Percentiles rank a stretch among this genome's conserved stretches.
phyloP scores from a whole-genome alignment of 352 stramenopile genomes.

The Stramenopiles sp. region DNA sequence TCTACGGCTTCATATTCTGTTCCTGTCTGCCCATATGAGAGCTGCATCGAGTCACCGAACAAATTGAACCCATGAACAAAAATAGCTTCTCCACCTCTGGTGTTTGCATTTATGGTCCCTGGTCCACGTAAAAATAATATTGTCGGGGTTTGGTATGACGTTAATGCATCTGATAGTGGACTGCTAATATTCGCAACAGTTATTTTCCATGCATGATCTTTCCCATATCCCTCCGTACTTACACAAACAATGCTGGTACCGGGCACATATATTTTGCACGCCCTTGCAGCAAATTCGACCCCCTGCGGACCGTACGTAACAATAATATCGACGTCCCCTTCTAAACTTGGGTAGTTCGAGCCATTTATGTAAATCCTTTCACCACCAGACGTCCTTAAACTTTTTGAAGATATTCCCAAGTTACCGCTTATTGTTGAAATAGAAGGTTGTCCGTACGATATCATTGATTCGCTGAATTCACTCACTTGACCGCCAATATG shows the following conservation, averaged over 20 bases:
- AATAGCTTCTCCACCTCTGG: background rate
- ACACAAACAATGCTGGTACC: background rate
- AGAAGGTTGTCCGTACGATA: background rate
- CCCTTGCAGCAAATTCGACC: background rate
- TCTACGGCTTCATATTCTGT: background rate
- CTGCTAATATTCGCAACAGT: background rate
- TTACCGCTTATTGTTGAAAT: background rate
- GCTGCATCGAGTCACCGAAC: background rate
- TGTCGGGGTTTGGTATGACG: background rate
- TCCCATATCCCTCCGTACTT: background rate
- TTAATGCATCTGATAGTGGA: background rate
- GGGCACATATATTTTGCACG: background rate
- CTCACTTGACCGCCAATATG: background rate
- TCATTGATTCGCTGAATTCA: background rate
- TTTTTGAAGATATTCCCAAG: background rate
- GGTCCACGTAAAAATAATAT: background rate
- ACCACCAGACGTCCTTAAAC: no score
- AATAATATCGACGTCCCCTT: background rate
- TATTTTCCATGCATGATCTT: slow-evolving; percentile 1
- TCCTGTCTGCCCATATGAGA: background rate
- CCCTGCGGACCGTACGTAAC: background rate
- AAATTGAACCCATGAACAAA: background rate
- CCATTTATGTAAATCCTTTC: background rate
- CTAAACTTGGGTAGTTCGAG: background rate
- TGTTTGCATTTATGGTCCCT: background rate